These are phyloP conservation scores for Leishmania amazonensis DNA, from an alignment of 208 protist species.

Conservation along the genomic window DNA sequence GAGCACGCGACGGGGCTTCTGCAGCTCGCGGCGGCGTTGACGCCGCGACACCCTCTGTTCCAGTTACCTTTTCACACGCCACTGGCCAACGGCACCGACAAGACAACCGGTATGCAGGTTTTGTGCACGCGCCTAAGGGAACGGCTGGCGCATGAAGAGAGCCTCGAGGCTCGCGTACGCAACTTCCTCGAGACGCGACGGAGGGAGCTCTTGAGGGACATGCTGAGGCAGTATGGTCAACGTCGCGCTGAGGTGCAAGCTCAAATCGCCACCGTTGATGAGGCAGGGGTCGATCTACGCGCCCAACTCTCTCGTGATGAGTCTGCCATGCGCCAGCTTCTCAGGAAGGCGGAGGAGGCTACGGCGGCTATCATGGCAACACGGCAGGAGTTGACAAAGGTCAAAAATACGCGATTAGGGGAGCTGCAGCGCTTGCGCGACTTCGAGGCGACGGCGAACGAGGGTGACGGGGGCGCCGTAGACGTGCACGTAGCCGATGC, in stretches of 20 bases:
- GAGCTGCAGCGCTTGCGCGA: neutral
- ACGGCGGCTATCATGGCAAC: neutral
- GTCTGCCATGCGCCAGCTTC: neutral
- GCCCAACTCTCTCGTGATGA: neutral
- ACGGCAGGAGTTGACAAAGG: neutral
- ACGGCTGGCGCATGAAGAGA: neutral
- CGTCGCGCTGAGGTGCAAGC: too few relatives aligned
- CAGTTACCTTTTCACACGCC: neutral
- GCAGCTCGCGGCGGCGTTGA: neutral
- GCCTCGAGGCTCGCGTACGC: neutral
- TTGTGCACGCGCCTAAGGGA: neutral
- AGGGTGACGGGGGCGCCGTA: neutral
- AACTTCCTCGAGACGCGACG: neutral
- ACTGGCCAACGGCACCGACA: neutral
- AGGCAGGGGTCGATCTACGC: neutral
- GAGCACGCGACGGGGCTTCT: constrained; percentile 20
- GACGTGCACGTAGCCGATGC: neutral
- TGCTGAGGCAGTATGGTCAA: neutral
- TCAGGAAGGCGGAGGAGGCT: neutral
- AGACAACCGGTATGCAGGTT: neutral
- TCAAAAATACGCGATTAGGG: neutral
- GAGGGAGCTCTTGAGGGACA: neutral
- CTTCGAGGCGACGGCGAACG: too few relatives aligned
- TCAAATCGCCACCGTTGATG: neutral
- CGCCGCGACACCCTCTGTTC: neutral